Evolutionary conservation across 148 eudicot genomes (phyloP).

Genomic region (Rhododendron williamsianum): DNA sequence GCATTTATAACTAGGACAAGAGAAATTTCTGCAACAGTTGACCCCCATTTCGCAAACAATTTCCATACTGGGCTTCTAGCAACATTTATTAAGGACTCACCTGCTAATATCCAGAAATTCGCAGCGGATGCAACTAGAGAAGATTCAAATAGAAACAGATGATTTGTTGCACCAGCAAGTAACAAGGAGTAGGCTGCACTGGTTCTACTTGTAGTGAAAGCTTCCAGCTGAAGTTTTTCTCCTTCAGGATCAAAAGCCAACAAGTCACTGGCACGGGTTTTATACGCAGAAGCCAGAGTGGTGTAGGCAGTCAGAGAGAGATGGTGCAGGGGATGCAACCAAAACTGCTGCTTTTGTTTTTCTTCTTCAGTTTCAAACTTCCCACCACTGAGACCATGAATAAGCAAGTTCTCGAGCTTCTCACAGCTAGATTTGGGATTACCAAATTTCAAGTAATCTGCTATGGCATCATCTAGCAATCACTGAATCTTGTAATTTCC

Average conservation of each 20-base stretch:
- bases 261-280: conserved; percentile 29
- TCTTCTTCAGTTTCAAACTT: conserved; percentile 16
- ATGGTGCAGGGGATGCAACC: conserved; percentile 52
- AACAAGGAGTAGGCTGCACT: conserved; percentile 64
- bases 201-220: conserved; percentile 25
- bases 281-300: conserved; percentile 47
- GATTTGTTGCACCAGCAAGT: conserved; percentile 53
- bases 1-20: conserved; percentile 10
- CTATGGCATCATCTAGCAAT: conserved; percentile 33
- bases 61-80: conserved; percentile 29
- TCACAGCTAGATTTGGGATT: conserved; percentile 47
- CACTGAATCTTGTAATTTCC: conserved; percentile 24
- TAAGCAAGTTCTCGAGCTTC: conserved; percentile 53
- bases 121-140: conserved; percentile 43
- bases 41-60: conserved; percentile 1
- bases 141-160: conserved; percentile 45
- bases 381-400: conserved; percentile 16
- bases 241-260: conserved; percentile 8
- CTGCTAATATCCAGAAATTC: conserved; percentile 53
- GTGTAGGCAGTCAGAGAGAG: conserved; percentile 54
- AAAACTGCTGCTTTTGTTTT: conserved; percentile 15
- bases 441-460: conserved; percentile 36
- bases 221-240: conserved; percentile 11
- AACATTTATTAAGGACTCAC: conserved; percentile 40
- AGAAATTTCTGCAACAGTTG: not conserved